phyloP scores from a whole-genome alignment of 345 rosid species.

The Luvunga scandens region DNA sequence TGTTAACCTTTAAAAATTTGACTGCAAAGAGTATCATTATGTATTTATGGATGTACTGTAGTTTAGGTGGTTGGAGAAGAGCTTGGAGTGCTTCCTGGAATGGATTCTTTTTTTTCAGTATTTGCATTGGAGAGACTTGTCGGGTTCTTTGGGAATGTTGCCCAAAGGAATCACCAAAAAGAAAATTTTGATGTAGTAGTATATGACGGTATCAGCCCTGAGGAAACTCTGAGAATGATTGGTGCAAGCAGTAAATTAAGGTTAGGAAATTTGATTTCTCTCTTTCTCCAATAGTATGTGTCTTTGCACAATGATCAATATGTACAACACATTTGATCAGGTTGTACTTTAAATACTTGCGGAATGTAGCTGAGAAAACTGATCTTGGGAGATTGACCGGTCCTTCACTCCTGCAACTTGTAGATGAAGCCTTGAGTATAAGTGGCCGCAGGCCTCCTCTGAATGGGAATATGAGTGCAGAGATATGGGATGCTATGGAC shows the following conservation, averaged over 20 bases:
- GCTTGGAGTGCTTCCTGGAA: constrained; percentile 95
- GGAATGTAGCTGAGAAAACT: constrained; percentile 80
- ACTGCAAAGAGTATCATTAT: neutral
- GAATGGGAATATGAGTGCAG: constrained; percentile 53
- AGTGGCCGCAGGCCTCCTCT: constrained; percentile 44
- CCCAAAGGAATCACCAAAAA: constrained; percentile 35
- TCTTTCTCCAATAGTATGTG: neutral
- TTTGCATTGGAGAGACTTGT: constrained; percentile 55
- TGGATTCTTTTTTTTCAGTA: constrained; percentile 75
- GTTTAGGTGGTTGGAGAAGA: constrained; percentile 92
- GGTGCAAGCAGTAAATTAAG: constrained; percentile 75
- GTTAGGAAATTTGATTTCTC: constrained; percentile 30
- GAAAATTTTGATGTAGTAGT: constrained; percentile 55
- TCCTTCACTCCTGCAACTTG: constrained; percentile 71
- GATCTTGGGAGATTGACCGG: constrained; percentile 84
- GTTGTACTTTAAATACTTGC: constrained; percentile 71
- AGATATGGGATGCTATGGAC: constrained; percentile 74
- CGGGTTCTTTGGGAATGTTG: constrained; percentile 48
- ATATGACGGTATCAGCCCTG: constrained; percentile 67
- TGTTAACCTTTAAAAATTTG: neutral
- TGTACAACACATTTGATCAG: constrained; percentile 29
- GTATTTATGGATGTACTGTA: constrained; percentile 8
- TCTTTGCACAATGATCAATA: neutral
- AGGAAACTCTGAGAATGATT: constrained; percentile 74
- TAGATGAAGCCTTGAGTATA: constrained; percentile 63